Evolutionary conservation across 306 rosid genomes (phyloP), one percentile per base, ranked within the genome.

Genomic region (Glycine tomentella): DNA sequence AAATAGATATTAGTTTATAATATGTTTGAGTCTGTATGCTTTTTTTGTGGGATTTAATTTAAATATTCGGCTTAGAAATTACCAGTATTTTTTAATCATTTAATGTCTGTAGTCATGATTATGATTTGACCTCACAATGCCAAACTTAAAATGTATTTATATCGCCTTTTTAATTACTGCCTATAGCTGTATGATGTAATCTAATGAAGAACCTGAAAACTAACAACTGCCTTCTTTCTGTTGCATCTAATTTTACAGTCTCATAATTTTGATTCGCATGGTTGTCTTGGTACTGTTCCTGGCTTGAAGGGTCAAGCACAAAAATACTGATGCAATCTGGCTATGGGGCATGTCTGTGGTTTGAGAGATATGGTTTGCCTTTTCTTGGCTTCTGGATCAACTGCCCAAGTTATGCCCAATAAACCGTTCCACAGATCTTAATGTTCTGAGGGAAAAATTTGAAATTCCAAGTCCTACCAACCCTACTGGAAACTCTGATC

Each of bases 311-410:
- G 75, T 95, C 11, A 75, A 77, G 6, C 50, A 95, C 84, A 88
- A 88, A 70, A 95, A 95, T 53, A 81, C 65, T 14, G 97, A 95
- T 78, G 97, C 98, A 80, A 55, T 91, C 3, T 95, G 98, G 98
- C 89, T 95, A 5, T 95, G 98, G 98, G 97, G 95, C 92, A n/a
- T 95, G 98, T 95, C 97, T 38, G 86, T 95, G 13, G 97, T 95
- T 74, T 95, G 98, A 75, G 98, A 95, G 87, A 67, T 95, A 78
- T 95, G 98, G 98, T 95, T 95, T 88, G 99, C 99, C 61, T 91
- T 95, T 76, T 95, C 99, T 40, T 95, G 99, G 99, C 99, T 95
- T 62, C 92, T 95, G 56, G 99, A 95, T 83, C 97, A 92, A 58
- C 84, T 95, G 13, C 99, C 99, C 6, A 95, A 95, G 87, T 84